Evolutionary conservation across 306 rosid species (phyloP), one percentile per base, ranked within the genome.

Genomic region (Inga laurina): DNA sequence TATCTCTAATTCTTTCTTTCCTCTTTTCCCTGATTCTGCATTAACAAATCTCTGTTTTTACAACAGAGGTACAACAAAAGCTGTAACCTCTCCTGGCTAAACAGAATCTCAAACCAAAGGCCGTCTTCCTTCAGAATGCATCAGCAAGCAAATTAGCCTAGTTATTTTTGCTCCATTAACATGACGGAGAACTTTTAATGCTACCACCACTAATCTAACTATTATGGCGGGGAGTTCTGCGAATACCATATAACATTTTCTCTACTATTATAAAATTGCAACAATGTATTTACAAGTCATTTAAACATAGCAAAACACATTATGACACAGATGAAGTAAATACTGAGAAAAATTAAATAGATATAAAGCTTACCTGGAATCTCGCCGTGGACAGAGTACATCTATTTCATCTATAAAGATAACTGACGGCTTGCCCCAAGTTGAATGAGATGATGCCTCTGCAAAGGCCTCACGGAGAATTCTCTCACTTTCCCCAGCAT

Each of bases 391-490:
- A 83, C 99, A 96, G 35, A 96, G 90, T 72, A 91, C 94, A 85
- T 96, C 99, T 79, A 96, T 91, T 87, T 94, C 95, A 85, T 96
- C 97, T 21, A 92, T 92, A 81, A 94, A 96, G 77, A 96, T 85
- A 82, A 94, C 94, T 0, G 98, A 87, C 11, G 93, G 86, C 83
- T 90, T 92, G 86, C 94, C 94, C 71, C 66, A 81, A 74, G 82
- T 83, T 67, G 88, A 79, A 78, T 84, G 94, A 41, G 94, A 85
- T 13, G 90, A 81, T 75, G 99, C 98, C 91, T 87, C 87, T 2
- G 90, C 81, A 78, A 96, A 96, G 43, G 99, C 97, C 69, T 96
- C 95, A 2, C 97, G 90, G 62, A 96, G 88, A 82, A 82, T 77
- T 81, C 79, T 86, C 87, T 96, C 99, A 87, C 98, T 90, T 82